A percentile compares a stretch with the other conserved stretches of the same genome.
phyloP scores from a whole-genome alignment of 208 protist genomes.

The Porcisia deanei region DNA sequence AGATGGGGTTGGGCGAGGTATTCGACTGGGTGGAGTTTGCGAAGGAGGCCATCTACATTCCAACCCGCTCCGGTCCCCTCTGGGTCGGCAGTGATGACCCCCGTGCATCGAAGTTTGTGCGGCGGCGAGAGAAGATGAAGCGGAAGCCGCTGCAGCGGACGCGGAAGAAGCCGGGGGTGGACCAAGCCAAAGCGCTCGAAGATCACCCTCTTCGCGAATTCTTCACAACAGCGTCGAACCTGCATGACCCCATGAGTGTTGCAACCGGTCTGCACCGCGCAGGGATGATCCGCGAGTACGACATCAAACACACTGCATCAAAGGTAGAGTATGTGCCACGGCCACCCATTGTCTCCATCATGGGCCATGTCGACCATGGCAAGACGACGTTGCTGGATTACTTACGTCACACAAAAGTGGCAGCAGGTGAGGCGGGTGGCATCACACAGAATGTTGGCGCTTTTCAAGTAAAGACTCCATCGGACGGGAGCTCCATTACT shows the following conservation, averaged over 20 bases:
- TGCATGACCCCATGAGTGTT: constrained; percentile 80
- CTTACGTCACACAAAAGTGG: constrained; percentile 93
- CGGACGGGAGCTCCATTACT: constrained; percentile 76
- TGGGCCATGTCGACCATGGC: constrained; percentile 99
- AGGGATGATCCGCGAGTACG: constrained; percentile 76
- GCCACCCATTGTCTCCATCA: constrained; percentile 96
- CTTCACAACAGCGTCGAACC: constrained; percentile 84
- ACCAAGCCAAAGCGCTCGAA: constrained; percentile 76
- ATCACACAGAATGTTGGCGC: constrained; percentile 98
- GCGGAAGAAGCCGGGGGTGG: constrained; percentile 69
- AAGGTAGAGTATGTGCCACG: constrained; percentile 77
- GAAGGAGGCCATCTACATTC: constrained; percentile 87
- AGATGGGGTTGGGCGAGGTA: constrained; percentile 85
- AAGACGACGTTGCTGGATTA: constrained; percentile 98
- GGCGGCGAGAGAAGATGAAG: constrained; percentile 84
- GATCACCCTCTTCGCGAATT: constrained; percentile 85
- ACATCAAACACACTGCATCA: constrained; percentile 84
- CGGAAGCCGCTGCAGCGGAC: constrained; percentile 76
- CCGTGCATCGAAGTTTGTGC: constrained; percentile 71
- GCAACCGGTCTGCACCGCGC: constrained; percentile 79
- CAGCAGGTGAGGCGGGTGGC: constrained; percentile 95
- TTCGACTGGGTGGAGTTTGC: constrained; percentile 90
- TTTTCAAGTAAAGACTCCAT: constrained; percentile 69
- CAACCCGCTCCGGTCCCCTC: constrained; percentile 75
- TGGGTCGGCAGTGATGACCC: constrained; percentile 91